These are phyloP conservation scores for Coemansia sp. DNA, from an alignment of 192 early-diverging fungal species.

Conservation along the genomic window DNA sequence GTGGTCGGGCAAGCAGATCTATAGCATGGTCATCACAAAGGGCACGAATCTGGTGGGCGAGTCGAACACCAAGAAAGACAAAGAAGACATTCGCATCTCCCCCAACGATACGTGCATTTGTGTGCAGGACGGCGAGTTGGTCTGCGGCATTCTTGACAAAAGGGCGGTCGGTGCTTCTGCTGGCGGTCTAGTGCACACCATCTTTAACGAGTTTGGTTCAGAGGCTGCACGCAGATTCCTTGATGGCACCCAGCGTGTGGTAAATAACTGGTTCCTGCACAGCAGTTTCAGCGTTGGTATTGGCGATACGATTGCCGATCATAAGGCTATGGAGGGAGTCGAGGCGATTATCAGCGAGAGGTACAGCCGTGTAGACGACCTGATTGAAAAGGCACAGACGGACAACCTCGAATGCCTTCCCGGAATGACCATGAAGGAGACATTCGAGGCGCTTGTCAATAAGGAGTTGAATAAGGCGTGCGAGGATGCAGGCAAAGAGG, in stretches of 20 bases:
- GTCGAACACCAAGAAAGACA: slow-evolving; percentile 77
- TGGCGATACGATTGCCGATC: slow-evolving; percentile 95
- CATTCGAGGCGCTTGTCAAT: slow-evolving; percentile 89
- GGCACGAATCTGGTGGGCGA: slow-evolving; percentile 86
- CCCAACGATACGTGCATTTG: slow-evolving; percentile 89
- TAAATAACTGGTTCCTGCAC: slow-evolving; percentile 95
- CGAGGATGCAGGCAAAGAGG: slow-evolving; percentile 87
- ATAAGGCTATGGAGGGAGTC: slow-evolving; percentile 73
- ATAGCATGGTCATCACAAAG: slow-evolving; percentile 88
- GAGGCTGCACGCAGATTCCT: slow-evolving; percentile 87
- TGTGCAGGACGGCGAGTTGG: slow-evolving; percentile 88
- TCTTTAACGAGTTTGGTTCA: slow-evolving; percentile 89
- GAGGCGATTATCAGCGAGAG: slow-evolving; percentile 72
- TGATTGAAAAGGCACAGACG: slow-evolving; percentile 79
- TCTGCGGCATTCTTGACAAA: slow-evolving; percentile 95
- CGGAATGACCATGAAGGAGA: slow-evolving; percentile 90
- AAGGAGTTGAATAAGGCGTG: slow-evolving; percentile 83
- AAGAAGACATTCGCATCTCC: slow-evolving; percentile 71
- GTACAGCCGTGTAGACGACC: slow-evolving; percentile 73
- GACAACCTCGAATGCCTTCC: slow-evolving; percentile 81
- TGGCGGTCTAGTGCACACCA: slow-evolving; percentile 90
- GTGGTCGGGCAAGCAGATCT: slow-evolving; percentile 98
- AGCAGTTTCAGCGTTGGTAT: slow-evolving; percentile 97
- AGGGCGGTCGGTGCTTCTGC: slow-evolving; percentile 85
- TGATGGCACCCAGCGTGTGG: slow-evolving; percentile 86